These are phyloP conservation scores for Xylariales sp. DNA, from an alignment of 2,329 filamentous ascomycete species.

Conservation along the genomic window DNA sequence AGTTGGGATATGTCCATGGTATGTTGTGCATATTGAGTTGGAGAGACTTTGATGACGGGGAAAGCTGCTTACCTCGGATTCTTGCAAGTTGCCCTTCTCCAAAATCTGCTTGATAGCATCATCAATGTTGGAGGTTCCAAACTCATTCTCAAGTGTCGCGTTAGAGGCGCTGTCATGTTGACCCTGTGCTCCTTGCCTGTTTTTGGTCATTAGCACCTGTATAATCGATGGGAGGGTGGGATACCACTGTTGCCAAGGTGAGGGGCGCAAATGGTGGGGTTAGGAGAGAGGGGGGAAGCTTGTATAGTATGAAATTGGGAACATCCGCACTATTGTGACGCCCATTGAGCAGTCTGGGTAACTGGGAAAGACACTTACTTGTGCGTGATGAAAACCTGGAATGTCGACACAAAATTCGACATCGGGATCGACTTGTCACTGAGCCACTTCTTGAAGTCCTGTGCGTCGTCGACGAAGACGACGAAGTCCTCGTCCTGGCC, in stretches of 20 bases:
- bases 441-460: conserved; percentile 77
- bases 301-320: too few species aligned
- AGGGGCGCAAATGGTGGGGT: too few species aligned
- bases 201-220: background rate
- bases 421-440: conserved; percentile 73
- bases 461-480: conserved; percentile 53
- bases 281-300: too few species aligned
- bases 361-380: conserved; percentile 56
- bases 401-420: conserved; percentile 79
- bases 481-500: conserved; percentile 58
- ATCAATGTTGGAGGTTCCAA: conserved; percentile 75
- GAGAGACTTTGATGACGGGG: background rate
- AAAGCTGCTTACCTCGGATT: conserved; percentile 40
- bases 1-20: too few species aligned
- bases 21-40: background rate
- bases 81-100: conserved; percentile 67
- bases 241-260: too few species aligned
- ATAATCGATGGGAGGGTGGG: background rate
- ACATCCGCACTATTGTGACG: too few species aligned
- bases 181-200: conserved; percentile 82
- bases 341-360: too few species aligned
- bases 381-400: conserved; percentile 87
- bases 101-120: conserved; percentile 80
- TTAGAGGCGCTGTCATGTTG: conserved; percentile 74
- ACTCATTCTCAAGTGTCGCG: conserved; percentile 73